Percentiles rank a stretch among this genome's conserved stretches.
Evolutionary conservation across 2,329 filamentous ascomycete genomes (phyloP).

Genomic region (Furcasterigmium sp.): DNA sequence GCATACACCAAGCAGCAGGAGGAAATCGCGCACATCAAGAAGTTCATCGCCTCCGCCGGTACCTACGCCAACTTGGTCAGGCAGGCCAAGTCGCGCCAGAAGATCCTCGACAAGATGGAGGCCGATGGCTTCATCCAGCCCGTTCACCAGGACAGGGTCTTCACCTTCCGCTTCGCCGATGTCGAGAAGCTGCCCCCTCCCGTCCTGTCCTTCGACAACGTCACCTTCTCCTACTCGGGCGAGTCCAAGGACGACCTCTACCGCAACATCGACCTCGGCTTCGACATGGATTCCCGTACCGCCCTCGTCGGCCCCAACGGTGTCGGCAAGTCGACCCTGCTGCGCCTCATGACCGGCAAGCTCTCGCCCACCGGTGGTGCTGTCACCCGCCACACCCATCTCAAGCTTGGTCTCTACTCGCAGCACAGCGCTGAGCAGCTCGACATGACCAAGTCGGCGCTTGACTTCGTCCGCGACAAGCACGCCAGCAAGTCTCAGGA

Average conservation of each 20-base stretch:
- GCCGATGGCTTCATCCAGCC: conserved; percentile 97
- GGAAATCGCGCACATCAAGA: conserved; percentile 99
- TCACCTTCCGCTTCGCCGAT: conserved; percentile 97
- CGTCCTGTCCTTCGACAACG: conserved; percentile 91
- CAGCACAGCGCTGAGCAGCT: conserved; percentile 99
- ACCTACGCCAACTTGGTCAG: conserved; percentile 99
- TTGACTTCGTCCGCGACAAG: conserved; percentile 97
- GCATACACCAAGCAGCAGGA: conserved; percentile 99
- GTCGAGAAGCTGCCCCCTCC: conserved; percentile 99
- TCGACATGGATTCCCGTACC: conserved; percentile 98
- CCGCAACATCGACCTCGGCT: conserved; percentile 93
- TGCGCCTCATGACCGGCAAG: conserved; percentile 95
- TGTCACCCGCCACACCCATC: conserved; percentile 90
- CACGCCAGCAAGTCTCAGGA: conserved; percentile 86
- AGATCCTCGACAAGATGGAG: conserved; percentile 99
- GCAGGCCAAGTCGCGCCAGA: conserved; percentile 98
- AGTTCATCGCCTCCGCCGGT: conserved; percentile 99
- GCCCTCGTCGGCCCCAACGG: conserved; percentile 96
- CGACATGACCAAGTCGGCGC: conserved; percentile 92
- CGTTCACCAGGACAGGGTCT: conserved; percentile 77
- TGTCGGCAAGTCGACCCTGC: conserved; percentile 96
- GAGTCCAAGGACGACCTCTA: conserved; percentile 87
- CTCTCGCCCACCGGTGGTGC: conserved; percentile 76
- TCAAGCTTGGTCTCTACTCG: conserved; percentile 97
- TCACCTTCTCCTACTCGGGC: conserved; percentile 97